Evolutionary conservation across 1,284 basidiomycete species (phyloP), one percentile per base, ranked within the genome.

Genomic region (Phellopilus nigrolimitatus): DNA sequence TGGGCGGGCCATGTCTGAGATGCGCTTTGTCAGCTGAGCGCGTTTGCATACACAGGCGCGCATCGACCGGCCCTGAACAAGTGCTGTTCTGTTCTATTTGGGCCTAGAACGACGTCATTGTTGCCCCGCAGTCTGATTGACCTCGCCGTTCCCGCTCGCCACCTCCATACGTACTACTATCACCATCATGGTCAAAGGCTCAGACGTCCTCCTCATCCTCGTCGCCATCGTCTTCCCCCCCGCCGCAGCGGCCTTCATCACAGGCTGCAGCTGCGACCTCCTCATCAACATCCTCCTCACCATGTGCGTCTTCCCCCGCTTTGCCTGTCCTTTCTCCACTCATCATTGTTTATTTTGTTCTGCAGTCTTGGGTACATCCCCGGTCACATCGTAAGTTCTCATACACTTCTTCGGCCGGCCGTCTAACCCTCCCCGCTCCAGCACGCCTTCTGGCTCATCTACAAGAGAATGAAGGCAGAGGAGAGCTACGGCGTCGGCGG

Each of bases 281-380:
- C 73, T 91, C 57, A 90, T 93, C 71, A 91, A 88, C 70, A 79
- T 91, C 54, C 67, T 76, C 51, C 67, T 91, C 60, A 91, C 88
- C 0, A 66, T 84, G 79, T 85, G 63, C 52, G 80, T 67, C 30
- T 47, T 39, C 12, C 34, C 27, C 33, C 2, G 10, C 2, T 10
- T 36, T 50, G 28, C 38, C 6, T 39, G 21, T 13, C 44, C 42
- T n/a, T 33, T 31, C 13, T 22, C 6, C 34, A 21, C 15, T 39
- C 38, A 24, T 21, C 34, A 44, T 37, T 22, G 37, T 28, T 4
- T 55, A 59, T 15, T 61, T 36, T 10, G 17, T 40, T 17, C 51
- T 27, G 7, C 57, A 87, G 85, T 51, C 72, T 90, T 54, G 88
- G 87, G 4, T 89, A 85, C 65, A 66, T 90, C 51, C 87, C 87